Percentiles rank a stretch among this genome's conserved stretches.
phyloP scores from a whole-genome alignment of 768 basidiomycete species.

The Agaricus subrufescens region DNA sequence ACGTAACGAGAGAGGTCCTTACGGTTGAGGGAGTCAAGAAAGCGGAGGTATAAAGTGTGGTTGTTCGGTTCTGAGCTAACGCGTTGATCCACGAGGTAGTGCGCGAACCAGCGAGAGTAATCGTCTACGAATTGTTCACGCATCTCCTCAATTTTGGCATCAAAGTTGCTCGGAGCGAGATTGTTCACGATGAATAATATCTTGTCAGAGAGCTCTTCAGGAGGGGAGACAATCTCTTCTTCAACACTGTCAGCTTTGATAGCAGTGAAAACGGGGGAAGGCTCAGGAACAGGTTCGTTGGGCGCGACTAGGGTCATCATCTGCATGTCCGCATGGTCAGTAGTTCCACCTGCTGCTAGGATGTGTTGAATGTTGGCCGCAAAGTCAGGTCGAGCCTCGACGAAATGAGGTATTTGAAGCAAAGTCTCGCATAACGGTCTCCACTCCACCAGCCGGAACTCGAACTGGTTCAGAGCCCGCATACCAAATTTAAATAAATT shows the following conservation, averaged over 20 bases:
- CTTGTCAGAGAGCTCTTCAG: constrained; percentile 86
- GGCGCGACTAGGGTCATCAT: constrained; percentile 15
- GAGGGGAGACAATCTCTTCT: constrained; percentile 61
- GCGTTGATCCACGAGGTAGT: constrained; percentile 95
- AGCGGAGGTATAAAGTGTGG: constrained; percentile 90
- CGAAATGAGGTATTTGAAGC: constrained; percentile 80
- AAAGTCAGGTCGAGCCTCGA: constrained; percentile 82
- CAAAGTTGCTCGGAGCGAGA: constrained; percentile 91
- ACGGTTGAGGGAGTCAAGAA: constrained; percentile 79
- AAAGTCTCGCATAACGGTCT: constrained; percentile 88
- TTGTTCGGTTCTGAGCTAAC: constrained; percentile 97
- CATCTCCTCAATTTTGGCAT: constrained; percentile 84
- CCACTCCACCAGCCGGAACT: constrained; percentile 86
- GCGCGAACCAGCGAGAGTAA: constrained; percentile 93
- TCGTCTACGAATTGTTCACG: constrained; percentile 75
- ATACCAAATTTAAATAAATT: constrained; percentile 95
- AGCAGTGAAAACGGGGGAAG: constrained; percentile 63
- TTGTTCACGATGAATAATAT: constrained; percentile 99
- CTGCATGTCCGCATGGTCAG: constrained; percentile 35
- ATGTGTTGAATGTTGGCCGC: constrained; percentile 66
- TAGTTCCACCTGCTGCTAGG: constrained; percentile 43
- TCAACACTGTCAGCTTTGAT: constrained; percentile 70
- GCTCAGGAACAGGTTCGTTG: constrained; percentile 23
- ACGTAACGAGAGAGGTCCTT: constrained; percentile 68
- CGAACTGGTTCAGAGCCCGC: constrained; percentile 85